Conservation (phyloP, 2,329 filamentous ascomycete species). For the Penicillium digitatum region DNA sequence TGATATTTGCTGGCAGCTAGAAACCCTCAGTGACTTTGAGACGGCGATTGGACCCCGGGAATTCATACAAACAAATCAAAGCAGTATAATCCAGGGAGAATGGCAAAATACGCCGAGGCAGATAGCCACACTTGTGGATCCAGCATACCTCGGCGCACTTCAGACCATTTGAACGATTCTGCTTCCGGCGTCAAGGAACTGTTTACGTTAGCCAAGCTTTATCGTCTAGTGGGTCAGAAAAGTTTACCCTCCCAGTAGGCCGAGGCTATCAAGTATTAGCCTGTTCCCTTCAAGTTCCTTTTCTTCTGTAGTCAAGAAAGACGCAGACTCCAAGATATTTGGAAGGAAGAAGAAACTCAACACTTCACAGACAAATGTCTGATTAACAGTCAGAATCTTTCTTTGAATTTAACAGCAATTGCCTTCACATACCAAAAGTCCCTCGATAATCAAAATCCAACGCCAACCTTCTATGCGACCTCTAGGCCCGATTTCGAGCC, state of each 20-base stretch:
- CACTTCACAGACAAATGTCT: slow-evolving; percentile 54
- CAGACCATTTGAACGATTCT: slow-evolving; percentile 58
- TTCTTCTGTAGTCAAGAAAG: slow-evolving; percentile 54
- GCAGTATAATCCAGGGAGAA: slow-evolving; percentile 56
- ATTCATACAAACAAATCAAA: slow-evolving; percentile 59
- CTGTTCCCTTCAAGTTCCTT: slow-evolving; percentile 48
- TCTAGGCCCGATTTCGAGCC: slow-evolving; percentile 55
- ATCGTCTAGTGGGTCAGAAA: not conserved
- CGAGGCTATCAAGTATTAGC: slow-evolving; percentile 40
- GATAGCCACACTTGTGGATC: slow-evolving; percentile 62
- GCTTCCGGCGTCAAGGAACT: slow-evolving; percentile 23
- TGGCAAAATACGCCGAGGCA: slow-evolving; percentile 59
- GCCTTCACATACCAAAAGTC: slow-evolving; percentile 34
- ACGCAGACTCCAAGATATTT: slow-evolving; percentile 52
- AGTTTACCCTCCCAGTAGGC: slow-evolving; percentile 26
- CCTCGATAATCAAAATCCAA: slow-evolving; percentile 62
- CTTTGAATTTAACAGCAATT: not conserved
- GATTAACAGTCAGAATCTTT: not conserved
- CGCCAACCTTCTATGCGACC: slow-evolving; percentile 57
- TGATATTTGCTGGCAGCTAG: slow-evolving; percentile 62
- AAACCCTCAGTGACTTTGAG: not conserved
- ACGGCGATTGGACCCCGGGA: not conserved
- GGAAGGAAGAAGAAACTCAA: slow-evolving; percentile 55
- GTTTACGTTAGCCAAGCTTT: slow-evolving; percentile 7
- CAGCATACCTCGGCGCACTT: slow-evolving; percentile 59